phyloP scores from a whole-genome alignment of 2,329 filamentous ascomycete species.

The Exophiala sideris region DNA sequence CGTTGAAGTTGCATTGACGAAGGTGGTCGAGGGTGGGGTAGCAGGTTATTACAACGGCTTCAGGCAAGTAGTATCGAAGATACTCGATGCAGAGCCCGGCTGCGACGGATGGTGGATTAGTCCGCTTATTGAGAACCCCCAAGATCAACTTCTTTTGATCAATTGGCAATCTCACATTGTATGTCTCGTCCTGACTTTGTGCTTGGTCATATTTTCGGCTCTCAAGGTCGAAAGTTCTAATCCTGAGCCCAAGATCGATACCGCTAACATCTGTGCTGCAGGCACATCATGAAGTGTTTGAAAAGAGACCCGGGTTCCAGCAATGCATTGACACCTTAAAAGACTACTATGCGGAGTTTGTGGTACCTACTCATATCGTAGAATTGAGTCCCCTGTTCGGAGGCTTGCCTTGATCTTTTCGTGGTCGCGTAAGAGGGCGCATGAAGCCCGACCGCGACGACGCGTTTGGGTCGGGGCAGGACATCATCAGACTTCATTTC shows the following conservation, averaged over 20 bases:
- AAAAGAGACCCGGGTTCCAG: not conserved
- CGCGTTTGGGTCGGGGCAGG: too few species aligned
- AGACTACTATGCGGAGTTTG: not conserved
- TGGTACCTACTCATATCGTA: not conserved
- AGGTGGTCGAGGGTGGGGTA: not conserved
- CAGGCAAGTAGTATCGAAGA: not conserved
- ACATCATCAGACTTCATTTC: too few species aligned
- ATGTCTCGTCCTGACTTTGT: not conserved
- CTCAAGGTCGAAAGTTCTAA: not conserved
- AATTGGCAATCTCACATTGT: constrained; percentile 3
- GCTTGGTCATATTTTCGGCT: too few species aligned
- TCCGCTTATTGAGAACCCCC: constrained; percentile 2
- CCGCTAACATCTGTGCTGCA: not conserved
- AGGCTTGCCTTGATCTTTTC: too few species aligned
- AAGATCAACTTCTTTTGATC: constrained; percentile 5
- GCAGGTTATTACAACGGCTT: not conserved
- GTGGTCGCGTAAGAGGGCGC: too few species aligned
- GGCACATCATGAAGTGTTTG: constrained; percentile 1
- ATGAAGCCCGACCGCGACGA: too few species aligned
- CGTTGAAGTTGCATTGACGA: not conserved
- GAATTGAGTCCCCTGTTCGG: not conserved
- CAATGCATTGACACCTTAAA: not conserved
- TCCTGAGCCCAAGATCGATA: too few species aligned
- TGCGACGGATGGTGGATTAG: constrained; percentile 5
- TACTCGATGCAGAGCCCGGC: constrained; percentile 2